Evolutionary conservation across 441 rosid species (phyloP), one percentile per base, ranked within the genome.

Genomic region (Pelargonium myrrhifolium): DNA sequence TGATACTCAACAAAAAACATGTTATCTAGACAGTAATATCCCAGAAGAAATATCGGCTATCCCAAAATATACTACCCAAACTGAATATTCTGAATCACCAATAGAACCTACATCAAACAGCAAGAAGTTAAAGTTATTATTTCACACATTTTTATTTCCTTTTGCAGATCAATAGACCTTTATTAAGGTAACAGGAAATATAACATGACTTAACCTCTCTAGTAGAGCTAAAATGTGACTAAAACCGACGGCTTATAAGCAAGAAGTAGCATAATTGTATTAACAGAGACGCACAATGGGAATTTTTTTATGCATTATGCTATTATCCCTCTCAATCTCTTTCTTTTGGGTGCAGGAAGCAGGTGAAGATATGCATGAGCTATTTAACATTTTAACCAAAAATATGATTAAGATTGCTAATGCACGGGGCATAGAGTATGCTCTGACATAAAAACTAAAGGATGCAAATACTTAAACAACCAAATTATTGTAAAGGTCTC

Each of bases 341-440:
- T 24, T 24, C 26, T 24, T 43, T 35, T 15, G 6, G 56, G 10
- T n/a, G 66, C 45, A 31, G 21, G 65, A 4, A 11, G 12, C 10
- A 11, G 47, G 8, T 7, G 47, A 42, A 42, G 47, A 42, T 42
- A 7, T 4, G 10, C 8, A 42, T 4, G 12, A 42, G 26, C 26
- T 42, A 35, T 55, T 66, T 70, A 26, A 63, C 49, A n/a, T n/a
- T n/a, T n/a, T n/a, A n/a, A n/a, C n/a, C 40, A 22, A 24, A 24
- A 55, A 17, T 20, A 11, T 47, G 53, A 55, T 55, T 28, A 42
- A 65, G 7, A 43, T 20, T 53, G 62, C 26, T 6, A 35, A 15
- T 20, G 39, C 62, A 64, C 20, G 31, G 22, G 7, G 1, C 14
- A 53, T 17, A 17, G 56, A 68, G n/a, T 9, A 21, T 10, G 20